A percentile compares a stretch with the other conserved stretches of the same genome.
These are phyloP conservation scores for Fusarium sp. DNA, from an alignment of 2,329 filamentous ascomycete genomes.

Conservation along the genomic window DNA sequence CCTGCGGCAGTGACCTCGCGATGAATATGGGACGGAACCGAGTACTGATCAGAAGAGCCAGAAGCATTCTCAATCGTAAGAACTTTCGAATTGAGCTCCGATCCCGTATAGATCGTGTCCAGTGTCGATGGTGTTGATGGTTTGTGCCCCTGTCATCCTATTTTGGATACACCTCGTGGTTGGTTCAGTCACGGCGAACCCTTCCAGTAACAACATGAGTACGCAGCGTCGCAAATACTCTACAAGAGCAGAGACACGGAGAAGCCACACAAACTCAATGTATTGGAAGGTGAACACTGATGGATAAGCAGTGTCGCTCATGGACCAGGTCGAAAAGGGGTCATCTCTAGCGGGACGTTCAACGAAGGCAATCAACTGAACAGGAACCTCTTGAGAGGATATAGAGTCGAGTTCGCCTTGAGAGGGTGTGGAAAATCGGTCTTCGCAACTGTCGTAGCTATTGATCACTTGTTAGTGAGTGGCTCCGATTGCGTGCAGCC, in stretches of 20 bases:
- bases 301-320: neutral
- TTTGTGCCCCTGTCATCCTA: neutral
- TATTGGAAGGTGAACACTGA: neutral
- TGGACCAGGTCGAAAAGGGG: conserved; percentile 5
- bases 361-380: conserved; percentile 7
- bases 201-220: neutral
- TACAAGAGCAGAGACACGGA: neutral
- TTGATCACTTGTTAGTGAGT: neutral
- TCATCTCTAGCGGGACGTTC: neutral
- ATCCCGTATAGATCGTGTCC: neutral
- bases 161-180: neutral
- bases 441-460: neutral
- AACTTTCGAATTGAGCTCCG: conserved; percentile 10
- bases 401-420: neutral
- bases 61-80: neutral
- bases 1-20: too few species aligned
- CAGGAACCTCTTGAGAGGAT: neutral
- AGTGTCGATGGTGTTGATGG: too few species aligned
- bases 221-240: neutral
- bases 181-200: neutral
- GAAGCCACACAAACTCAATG: neutral
- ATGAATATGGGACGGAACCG: too few species aligned
- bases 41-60: neutral
- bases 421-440: neutral
- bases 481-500: neutral